These are phyloP conservation scores for Oxalis stricta DNA, from an alignment of 441 rosid species.

Conservation along the genomic window DNA sequence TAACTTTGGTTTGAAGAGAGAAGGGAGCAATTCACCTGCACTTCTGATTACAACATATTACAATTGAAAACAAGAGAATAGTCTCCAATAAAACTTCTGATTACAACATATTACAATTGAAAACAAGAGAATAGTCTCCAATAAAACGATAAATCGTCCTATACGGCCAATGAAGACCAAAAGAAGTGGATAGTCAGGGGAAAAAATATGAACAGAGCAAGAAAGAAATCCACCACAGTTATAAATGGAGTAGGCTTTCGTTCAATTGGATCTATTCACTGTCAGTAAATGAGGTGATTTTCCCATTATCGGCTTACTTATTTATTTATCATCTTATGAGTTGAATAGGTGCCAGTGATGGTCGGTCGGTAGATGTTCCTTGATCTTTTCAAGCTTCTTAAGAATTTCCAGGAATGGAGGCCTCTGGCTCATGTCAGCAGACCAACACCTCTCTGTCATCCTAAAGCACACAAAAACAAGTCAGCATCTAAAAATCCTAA, in stretches of 20 bases:
- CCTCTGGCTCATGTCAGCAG: constrained; percentile 71
- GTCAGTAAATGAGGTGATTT: neutral
- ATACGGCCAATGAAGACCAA: too few species aligned
- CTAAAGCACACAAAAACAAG: constrained; percentile 20
- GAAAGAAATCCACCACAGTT: constrained; percentile 4
- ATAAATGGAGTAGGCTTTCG: constrained; percentile 8
- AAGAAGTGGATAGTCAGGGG: too few species aligned
- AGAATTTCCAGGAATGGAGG: constrained; percentile 90
- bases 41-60: constrained; percentile 1
- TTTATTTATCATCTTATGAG: constrained; percentile 15
- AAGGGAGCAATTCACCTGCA: neutral
- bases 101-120: constrained; percentile 3
- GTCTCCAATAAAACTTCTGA: too few species aligned
- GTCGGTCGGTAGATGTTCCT: constrained; percentile 54
- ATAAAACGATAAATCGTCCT: too few species aligned
- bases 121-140: constrained; percentile 3
- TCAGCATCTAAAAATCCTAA: constrained; percentile 7
- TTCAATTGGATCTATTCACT: constrained; percentile 16
- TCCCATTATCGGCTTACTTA: constrained; percentile 2
- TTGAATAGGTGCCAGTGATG: constrained; percentile 81
- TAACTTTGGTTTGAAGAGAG: neutral
- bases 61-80: constrained; percentile 1
- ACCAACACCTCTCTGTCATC: constrained; percentile 77
- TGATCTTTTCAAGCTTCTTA: constrained; percentile 82
- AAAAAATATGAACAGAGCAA: constrained; percentile 9